Percentiles rank a stretch among this genome's conserved stretches.
phyloP scores from a whole-genome alignment of 1,284 basidiomycete genomes.

The Malassezia arunalokei region DNA sequence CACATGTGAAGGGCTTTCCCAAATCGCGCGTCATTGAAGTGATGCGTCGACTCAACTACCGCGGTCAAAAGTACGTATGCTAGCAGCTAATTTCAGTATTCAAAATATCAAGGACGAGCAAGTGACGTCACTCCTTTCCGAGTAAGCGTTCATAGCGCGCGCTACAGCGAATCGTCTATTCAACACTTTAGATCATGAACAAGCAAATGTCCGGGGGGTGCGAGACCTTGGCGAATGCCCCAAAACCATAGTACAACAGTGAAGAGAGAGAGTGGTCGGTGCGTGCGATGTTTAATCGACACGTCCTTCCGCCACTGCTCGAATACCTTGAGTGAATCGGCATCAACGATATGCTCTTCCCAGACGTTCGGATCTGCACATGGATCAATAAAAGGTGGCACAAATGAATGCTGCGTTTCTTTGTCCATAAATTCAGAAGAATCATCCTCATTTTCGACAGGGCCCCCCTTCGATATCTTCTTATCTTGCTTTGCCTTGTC shows the following conservation, averaged over 20 bases:
- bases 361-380: neutral
- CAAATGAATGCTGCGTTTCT: neutral
- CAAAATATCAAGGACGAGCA: conserved; percentile 33
- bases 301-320: neutral
- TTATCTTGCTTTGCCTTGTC: neutral
- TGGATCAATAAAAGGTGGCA: conserved; percentile 11
- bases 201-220: conserved; percentile 7
- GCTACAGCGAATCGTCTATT: neutral
- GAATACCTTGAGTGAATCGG: conserved; percentile 3
- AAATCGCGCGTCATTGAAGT: conserved; percentile 69
- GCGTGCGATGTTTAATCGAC: neutral
- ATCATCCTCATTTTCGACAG: neutral
- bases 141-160: too few species aligned
- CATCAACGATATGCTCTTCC: conserved; percentile 9
- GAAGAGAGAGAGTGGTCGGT: conserved; percentile 6
- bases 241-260: conserved; percentile 8
- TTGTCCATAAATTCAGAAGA: neutral
- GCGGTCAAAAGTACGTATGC: conserved; percentile 58
- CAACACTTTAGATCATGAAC: conserved; percentile 5
- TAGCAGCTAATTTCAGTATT: conserved; percentile 12
- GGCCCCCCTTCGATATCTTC: neutral
- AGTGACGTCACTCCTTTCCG: conserved; percentile 15
- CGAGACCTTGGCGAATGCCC: conserved; percentile 5
- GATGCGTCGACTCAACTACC: conserved; percentile 76
- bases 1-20: conserved; percentile 52